phyloP scores from a whole-genome alignment of 371 early-diverging fungal genomes.

The Zychaea mexicana region DNA sequence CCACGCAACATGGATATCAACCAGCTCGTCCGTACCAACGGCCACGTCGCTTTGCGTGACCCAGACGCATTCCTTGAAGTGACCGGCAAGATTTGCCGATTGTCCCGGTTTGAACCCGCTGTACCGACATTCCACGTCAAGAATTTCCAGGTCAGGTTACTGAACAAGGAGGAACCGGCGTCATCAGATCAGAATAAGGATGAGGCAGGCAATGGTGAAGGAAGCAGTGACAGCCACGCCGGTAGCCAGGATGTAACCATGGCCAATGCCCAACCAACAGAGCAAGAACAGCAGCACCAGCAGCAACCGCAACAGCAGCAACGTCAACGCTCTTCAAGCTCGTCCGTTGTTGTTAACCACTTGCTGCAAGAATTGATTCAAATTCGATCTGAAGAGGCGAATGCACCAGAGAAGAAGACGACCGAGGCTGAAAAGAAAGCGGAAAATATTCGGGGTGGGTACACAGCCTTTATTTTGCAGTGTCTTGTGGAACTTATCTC shows the following conservation, averaged over 20 bases:
- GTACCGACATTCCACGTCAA: conserved; percentile 50
- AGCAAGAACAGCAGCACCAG: too few relatives aligned
- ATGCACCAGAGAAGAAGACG: conserved; percentile 11
- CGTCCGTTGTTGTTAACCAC: conserved; percentile 37
- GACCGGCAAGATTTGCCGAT: conserved; percentile 61
- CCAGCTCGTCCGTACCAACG: conserved; percentile 71
- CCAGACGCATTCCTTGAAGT: conserved; percentile 73
- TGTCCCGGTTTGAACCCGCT: conserved; percentile 72
- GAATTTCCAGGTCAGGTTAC: conserved; percentile 55
- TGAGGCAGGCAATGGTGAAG: neutral
- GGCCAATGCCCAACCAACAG: conserved; percentile 2
- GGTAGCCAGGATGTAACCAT: conserved; percentile 4
- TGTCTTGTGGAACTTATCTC: conserved; percentile 83
- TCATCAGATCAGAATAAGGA: neutral
- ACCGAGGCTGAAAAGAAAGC: conserved; percentile 27
- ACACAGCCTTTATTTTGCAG: conserved; percentile 86
- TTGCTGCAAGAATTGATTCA: conserved; percentile 41
- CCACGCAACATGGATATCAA: conserved; percentile 73
- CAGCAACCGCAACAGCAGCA: neutral
- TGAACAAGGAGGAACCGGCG: conserved; percentile 21
- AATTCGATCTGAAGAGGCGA: conserved; percentile 21
- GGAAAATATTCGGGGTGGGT: conserved; percentile 51
- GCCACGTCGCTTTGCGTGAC: conserved; percentile 76
- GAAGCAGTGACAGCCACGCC: neutral
- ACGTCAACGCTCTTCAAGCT: conserved; percentile 15